Base-by-base conservation (phyloP, 1,139 yeast species). In the Hanseniaspora gamundiae region DNA sequence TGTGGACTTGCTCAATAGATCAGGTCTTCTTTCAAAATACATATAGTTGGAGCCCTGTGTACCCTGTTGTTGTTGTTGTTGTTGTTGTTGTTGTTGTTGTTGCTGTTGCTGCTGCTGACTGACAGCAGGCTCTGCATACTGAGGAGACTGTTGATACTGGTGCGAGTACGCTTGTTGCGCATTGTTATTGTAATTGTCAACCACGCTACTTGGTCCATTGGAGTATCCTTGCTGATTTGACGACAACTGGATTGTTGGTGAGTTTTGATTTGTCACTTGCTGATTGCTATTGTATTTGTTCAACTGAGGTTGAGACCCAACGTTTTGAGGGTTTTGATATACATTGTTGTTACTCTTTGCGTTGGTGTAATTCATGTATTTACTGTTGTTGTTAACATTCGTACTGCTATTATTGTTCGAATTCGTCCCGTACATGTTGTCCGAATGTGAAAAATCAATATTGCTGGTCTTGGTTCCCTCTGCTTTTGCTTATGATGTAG, bases 11-110 rank as follows among this genome's bases (percentile, higher is more conserved):
- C 77, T 72, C 55, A 82, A 68, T 54, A 73, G 68, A 50, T 83
- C 93, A 0, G 97, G 96, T 55, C 84, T 87, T 51, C 97, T 76
- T 56, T 82, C 88, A 64, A 88, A 83, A 56, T 78, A 74, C 45
- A 82, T 86, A 53, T 80, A 80, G 49, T 69, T 69, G 26, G 17
- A 35, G 27, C 11, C 31, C 11, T 51, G 51, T 20, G 50, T 49
- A 30, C 49, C 54, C 28, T 48, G 53, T 39, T 49, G 59, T 21
- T 51, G 55, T 41, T 57, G 61, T 31, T 51, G 52, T 38, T 54
- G 58, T 40, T 52, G 53, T 38, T 52, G 57, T 29, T 51, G 52
- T 38, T 52, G 52, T 35, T 51, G 57, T 26, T 48, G 51, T 39
- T 50, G 51, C 19, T 42, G 42, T 24, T 40, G 43, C 35, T n/a